Conservation (phyloP, 176 grass and related monocot species). For the Oryza coarctata region DNA sequence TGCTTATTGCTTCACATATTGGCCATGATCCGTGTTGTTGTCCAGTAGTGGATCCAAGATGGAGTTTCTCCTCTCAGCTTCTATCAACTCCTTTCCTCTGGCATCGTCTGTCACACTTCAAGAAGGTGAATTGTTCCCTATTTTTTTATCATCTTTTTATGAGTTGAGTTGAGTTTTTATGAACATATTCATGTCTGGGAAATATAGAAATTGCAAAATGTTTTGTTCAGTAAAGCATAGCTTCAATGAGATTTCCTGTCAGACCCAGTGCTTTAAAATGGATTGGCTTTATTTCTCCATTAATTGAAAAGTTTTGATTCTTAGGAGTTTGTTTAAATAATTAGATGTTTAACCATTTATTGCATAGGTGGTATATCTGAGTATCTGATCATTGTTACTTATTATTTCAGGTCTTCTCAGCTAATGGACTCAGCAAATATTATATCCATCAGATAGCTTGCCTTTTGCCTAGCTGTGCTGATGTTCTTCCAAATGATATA, state of each 20-base stretch:
- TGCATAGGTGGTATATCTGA: constrained; percentile 32
- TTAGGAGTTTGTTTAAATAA: constrained; percentile 8
- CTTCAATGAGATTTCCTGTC: background rate
- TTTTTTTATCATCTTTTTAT: background rate
- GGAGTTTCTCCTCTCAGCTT: constrained; percentile 87
- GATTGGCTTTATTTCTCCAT: background rate
- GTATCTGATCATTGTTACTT: constrained; percentile 12
- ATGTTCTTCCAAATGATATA: constrained; percentile 63
- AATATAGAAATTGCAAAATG: constrained; percentile 23
- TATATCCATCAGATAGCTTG: constrained; percentile 79
- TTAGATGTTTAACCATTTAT: constrained; percentile 16
- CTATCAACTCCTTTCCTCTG: constrained; percentile 92
- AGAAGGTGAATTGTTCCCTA: constrained; percentile 62
- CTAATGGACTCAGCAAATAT: constrained; percentile 65
- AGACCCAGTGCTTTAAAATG: constrained; percentile 8
- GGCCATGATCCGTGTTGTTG: constrained; percentile 54
- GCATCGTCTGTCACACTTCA: constrained; percentile 79
- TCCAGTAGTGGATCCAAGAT: constrained; percentile 57
- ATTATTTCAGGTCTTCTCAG: constrained; percentile 69
- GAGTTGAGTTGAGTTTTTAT: too few relatives aligned
- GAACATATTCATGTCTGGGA: background rate
- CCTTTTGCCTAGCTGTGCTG: constrained; percentile 47
- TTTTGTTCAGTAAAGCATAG: background rate
- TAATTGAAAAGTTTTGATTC: background rate
- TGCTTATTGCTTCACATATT: constrained; percentile 77